Percentiles rank a stretch among this genome's conserved stretches.
These are phyloP conservation scores for Capsicum chinense DNA, from an alignment of 257 asterid genomes.

Conservation along the genomic window DNA sequence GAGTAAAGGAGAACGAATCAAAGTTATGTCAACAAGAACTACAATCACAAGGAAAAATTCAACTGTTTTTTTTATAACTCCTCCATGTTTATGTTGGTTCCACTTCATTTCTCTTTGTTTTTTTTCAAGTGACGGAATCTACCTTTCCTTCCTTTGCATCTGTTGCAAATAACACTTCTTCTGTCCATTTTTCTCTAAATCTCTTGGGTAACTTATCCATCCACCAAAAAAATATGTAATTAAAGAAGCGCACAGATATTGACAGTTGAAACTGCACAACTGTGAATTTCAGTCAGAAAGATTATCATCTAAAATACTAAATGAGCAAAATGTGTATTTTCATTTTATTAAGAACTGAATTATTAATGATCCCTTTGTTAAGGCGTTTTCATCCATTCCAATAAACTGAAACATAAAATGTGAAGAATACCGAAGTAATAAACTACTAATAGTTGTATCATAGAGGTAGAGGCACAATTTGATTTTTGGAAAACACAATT, in stretches of 20 bases:
- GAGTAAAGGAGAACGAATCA: not conserved
- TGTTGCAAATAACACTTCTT: not conserved
- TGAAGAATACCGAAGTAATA: not conserved
- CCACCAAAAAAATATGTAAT: slow-evolving; percentile 14
- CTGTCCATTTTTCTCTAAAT: slow-evolving; percentile 6
- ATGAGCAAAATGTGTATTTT: slow-evolving; percentile 21
- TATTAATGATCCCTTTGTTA: not conserved
- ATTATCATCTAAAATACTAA: slow-evolving; percentile 11
- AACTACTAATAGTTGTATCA: not conserved
- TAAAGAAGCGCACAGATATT: not conserved
- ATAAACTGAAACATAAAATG: slow-evolving; percentile 4
- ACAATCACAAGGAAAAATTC: not conserved
- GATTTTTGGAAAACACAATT: not conserved
- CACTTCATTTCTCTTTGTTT: not conserved
- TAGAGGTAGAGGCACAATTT: not conserved
- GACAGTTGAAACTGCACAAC: not conserved
- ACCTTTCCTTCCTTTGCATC: not conserved
- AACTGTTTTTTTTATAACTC: not conserved
- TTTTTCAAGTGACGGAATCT: not conserved
- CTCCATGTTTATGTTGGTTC: not conserved
- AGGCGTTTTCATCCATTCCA: not conserved
- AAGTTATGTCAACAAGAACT: not conserved
- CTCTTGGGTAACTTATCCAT: not conserved
- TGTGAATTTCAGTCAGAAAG: not conserved
- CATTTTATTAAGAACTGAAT: not conserved